Evolutionary conservation across 225 moss, liverwort and hornwort genomes (phyloP).

Genomic region (Antitrichia curtipendula): DNA sequence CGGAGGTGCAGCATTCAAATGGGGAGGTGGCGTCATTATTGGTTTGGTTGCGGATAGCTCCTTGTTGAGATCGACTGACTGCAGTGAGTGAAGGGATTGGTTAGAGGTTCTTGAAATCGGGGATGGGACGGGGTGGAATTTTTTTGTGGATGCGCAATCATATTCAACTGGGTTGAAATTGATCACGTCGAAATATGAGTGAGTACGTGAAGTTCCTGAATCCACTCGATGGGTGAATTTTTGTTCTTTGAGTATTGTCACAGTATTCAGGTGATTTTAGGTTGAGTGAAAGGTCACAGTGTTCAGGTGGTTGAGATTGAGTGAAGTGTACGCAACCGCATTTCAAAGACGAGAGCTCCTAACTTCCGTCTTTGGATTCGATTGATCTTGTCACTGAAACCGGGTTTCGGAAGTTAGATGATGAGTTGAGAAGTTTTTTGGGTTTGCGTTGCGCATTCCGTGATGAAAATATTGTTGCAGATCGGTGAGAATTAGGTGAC

Average conservation of each 20-base stretch:
- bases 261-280: neutral
- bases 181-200: neutral
- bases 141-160: neutral
- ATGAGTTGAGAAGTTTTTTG: neutral
- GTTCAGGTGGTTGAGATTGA: neutral
- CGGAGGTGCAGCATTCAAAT: neutral
- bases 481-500: neutral
- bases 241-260: neutral
- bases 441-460: neutral
- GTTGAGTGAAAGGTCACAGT: neutral
- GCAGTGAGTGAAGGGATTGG: neutral
- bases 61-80: neutral
- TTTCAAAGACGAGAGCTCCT: neutral
- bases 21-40: neutral
- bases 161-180: neutral
- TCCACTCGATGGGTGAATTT: neutral
- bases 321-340: neutral
- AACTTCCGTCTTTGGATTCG: neutral
- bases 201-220: neutral
- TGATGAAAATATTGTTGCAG: neutral
- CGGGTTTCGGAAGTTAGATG: neutral
- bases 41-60: neutral
- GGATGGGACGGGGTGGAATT: no score
- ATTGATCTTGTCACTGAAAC: neutral
- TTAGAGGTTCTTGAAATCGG: neutral